Evolutionary conservation across 768 basidiomycete genomes (phyloP).

Genomic region (Rhizopogon rudus): DNA sequence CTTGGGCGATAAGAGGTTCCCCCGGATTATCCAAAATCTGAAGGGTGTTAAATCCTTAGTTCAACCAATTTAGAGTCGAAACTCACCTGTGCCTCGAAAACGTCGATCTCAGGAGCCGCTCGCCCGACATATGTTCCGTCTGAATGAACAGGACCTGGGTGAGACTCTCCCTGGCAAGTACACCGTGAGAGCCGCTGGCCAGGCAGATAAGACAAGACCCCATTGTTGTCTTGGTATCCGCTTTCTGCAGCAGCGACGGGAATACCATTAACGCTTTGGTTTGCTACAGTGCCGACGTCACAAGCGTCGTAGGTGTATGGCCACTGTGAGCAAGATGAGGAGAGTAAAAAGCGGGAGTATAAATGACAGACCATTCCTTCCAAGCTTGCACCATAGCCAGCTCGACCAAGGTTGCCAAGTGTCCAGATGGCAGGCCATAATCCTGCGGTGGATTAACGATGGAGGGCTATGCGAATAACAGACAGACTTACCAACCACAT

Average conservation of each 20-base stretch:
- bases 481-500: conserved; percentile 42
- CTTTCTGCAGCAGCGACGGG: conserved; percentile 58
- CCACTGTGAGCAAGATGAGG: conserved; percentile 35
- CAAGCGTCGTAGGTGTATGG: conserved; percentile 70
- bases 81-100: conserved; percentile 73
- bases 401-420: conserved; percentile 56
- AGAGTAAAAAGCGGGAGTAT: background rate
- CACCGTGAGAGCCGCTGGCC: conserved; percentile 84
- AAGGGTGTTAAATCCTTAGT: conserved; percentile 15
- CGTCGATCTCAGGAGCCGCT: conserved; percentile 84
- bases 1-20: conserved; percentile 44
- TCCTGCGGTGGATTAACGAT: conserved; percentile 18
- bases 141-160: conserved; percentile 73
- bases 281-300: conserved; percentile 78
- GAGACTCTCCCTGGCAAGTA: conserved; percentile 76
- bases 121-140: conserved; percentile 80
- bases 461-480: background rate
- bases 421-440: conserved; percentile 57
- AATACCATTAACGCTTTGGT: conserved; percentile 70
- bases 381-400: conserved; percentile 63
- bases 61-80: conserved; percentile 8
- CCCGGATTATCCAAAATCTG: conserved; percentile 36
- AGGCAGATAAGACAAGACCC: conserved; percentile 64
- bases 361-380: conserved; percentile 41
- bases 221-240: conserved; percentile 45